Evolutionary conservation across 805 yeast genomes (phyloP), one percentile per base, ranked within the genome.

Genomic region (Danielia reshetovae): DNA sequence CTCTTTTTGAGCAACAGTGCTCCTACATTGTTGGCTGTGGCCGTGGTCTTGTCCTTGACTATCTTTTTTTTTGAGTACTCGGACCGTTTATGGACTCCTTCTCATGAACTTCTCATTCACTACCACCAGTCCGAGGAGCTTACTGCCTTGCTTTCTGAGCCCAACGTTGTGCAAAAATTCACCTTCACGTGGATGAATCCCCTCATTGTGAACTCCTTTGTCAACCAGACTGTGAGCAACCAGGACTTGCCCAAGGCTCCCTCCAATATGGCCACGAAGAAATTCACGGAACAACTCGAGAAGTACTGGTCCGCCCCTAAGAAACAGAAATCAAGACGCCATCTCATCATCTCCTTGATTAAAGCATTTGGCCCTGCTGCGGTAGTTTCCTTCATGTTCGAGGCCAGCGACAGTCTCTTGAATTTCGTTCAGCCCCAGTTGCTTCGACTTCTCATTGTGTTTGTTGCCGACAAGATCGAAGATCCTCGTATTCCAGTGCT

Each of bases 341-440:
- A 31, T 8, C 45, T 60, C 10, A 25, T 52, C 2, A 2, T 30
- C 3, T 46, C 59, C 15, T 40, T 60, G 18, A 14, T 42, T 7
- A 39, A 37, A 27, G 59, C 66, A 1, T 61, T 59, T 40, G 62
- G 65, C 7, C 38, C 42, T 4, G 30, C 42, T 5, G 52, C 55
- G 1, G 21, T 51, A 3, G 24, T 45, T 4, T 48, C 60, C 1
- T 55, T 59, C 28, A 21, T 38, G 7, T 53, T 39, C 36, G 65
- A 60, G 33, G 42, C 56, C 7, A 39, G 41, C 12, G 51, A 49
- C 24, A 43, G 43, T 10, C 30, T 56, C 9, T 37, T 56, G n/a
- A 45, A 48, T 21, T 87, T 85, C 53, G 70, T 74, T n/a, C 95
- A 87, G 60, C 97, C 97, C 0, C 96, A 86, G 50, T 60, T 89